phyloP scores from a whole-genome alignment of 495 filamentous ascomycete species.

The Aspergillus coremiiformis region DNA sequence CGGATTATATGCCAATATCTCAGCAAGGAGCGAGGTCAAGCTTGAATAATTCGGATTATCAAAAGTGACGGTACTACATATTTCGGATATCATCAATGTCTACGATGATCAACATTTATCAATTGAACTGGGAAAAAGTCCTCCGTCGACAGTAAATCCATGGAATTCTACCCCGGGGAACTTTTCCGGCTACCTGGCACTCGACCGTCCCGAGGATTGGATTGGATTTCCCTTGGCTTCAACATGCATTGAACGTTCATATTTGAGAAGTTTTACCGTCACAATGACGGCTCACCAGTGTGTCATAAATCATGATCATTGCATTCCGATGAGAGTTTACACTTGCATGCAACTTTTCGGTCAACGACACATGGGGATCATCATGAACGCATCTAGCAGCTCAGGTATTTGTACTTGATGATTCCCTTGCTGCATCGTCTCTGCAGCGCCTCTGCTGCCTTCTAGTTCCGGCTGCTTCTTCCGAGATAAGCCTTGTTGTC shows the following conservation, averaged over 20 bases:
- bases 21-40: no score
- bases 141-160: no score
- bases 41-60: background rate
- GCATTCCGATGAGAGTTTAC: background rate
- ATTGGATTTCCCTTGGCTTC: no score
- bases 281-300: background rate
- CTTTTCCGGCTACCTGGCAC: no score
- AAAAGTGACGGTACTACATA: background rate
- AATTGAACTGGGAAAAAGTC: background rate
- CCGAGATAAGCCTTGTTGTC: background rate
- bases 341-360: background rate
- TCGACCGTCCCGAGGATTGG: no score
- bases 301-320: background rate
- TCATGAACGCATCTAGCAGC: background rate
- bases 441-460: background rate
- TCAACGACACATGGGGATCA: background rate
- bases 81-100: background rate
- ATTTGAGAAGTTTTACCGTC: background rate
- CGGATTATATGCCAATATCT: no score
- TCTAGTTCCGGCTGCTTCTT: background rate
- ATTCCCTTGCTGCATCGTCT: background rate
- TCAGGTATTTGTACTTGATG: background rate
- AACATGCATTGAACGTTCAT: no score
- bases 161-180: background rate
- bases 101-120: background rate